Percentiles rank a stretch among this genome's conserved stretches.
These are phyloP conservation scores for Paramecium pentaurelia DNA, from an alignment of 73 alveolate species.

Conservation along the genomic window DNA sequence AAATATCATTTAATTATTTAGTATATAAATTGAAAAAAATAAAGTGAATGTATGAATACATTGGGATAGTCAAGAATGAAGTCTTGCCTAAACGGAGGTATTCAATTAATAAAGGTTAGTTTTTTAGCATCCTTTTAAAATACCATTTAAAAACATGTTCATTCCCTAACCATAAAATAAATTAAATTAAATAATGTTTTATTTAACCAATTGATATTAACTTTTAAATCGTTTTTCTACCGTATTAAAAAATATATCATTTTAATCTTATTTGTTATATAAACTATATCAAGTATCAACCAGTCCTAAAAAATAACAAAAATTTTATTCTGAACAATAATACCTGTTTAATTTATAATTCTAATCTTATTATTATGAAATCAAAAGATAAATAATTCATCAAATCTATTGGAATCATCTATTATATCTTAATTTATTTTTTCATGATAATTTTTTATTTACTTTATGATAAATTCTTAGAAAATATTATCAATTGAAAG, in stretches of 20 bases:
- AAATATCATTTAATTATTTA: not conserved
- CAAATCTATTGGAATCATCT: too few species aligned
- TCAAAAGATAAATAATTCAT: too few species aligned
- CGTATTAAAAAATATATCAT: too few species aligned
- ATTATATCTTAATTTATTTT: too few species aligned
- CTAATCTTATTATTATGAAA: too few species aligned
- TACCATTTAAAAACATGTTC: not conserved
- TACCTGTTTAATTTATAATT: too few species aligned
- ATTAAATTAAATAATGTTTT: not conserved
- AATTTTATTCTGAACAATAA: too few species aligned
- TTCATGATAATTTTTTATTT: too few species aligned
- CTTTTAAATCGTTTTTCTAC: not conserved
- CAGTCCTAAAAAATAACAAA: too few species aligned
- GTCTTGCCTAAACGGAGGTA: conserved; percentile 41
- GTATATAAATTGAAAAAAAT: not conserved
- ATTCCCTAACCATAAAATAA: not conserved
- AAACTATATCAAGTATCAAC: too few species aligned
- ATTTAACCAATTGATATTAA: not conserved
- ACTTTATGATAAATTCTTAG: too few species aligned
- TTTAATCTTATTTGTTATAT: not conserved
- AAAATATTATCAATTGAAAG: too few species aligned
- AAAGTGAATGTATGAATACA: not conserved
- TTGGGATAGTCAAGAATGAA: conserved; percentile 24
- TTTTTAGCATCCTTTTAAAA: not conserved
- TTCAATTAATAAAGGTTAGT: not conserved